Percentiles rank a stretch among this genome's conserved stretches.
Evolutionary conservation across 108 stramenopile genomes (phyloP).

Genomic region (Cyclotella cryptica): DNA sequence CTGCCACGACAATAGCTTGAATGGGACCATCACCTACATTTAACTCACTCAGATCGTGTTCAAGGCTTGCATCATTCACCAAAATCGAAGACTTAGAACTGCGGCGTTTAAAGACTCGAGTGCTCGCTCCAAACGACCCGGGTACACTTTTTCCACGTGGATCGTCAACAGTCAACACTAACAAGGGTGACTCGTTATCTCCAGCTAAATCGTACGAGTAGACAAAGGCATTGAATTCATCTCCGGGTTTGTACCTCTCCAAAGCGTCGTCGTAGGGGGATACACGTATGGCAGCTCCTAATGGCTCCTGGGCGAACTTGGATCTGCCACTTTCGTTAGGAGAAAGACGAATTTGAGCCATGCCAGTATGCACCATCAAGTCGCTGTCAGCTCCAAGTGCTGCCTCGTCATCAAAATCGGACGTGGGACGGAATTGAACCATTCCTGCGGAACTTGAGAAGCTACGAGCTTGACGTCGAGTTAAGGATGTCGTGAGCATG

Average conservation of each 20-base stretch:
- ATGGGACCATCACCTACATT: slow-evolving; percentile 77
- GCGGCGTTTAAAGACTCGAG: slow-evolving; percentile 33
- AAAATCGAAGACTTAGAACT: slow-evolving; percentile 11
- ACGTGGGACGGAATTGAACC: slow-evolving; percentile 63
- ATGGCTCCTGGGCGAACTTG: slow-evolving; percentile 37
- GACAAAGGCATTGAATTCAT: slow-evolving; percentile 69
- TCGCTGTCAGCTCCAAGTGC: slow-evolving; percentile 9
- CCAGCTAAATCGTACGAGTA: slow-evolving; percentile 70
- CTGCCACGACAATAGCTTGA: slow-evolving; percentile 68
- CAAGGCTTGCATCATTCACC: slow-evolving; percentile 19
- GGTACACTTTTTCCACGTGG: slow-evolving; percentile 40
- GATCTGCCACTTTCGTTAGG: slow-evolving; percentile 9
- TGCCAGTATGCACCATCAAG: slow-evolving; percentile 46
- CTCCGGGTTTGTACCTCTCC: slow-evolving; percentile 62
- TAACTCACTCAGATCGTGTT: slow-evolving; percentile 49
- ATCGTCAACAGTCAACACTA: slow-evolving; percentile 73
- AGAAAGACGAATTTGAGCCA: slow-evolving; percentile 14
- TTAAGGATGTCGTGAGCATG: slow-evolving; percentile 58
- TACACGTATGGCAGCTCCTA: slow-evolving; percentile 80
- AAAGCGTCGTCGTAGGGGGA: slow-evolving; percentile 62
- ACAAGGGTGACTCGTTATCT: slow-evolving; percentile 71
- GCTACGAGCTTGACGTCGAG: slow-evolving; percentile 58
- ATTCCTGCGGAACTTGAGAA: slow-evolving; percentile 61
- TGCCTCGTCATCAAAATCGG: slow-evolving; percentile 22
- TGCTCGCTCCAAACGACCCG: slow-evolving; percentile 46